These are phyloP conservation scores for Urochloa ruziziensis DNA, from an alignment of 176 grass and related monocot genomes.

Conservation along the genomic window DNA sequence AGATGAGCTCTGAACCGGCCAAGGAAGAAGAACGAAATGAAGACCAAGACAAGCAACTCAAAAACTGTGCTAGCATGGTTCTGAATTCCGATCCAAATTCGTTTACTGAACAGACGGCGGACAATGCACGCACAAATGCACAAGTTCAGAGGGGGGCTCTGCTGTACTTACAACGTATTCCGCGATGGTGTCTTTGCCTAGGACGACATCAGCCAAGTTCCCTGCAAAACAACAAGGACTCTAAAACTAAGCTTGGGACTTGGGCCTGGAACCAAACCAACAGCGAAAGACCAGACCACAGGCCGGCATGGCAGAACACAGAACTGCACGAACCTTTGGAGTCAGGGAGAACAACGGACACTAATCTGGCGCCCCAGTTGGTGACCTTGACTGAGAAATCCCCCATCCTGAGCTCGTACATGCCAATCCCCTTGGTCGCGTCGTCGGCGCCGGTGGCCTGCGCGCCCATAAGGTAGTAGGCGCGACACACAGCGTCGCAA, in stretches of 20 bases:
- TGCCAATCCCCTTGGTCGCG: conserved; percentile 43
- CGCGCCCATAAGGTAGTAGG: no score
- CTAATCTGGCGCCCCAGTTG: conserved; percentile 72
- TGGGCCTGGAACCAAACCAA: no score
- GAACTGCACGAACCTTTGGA: conserved; percentile 45
- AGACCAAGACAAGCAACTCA: no score
- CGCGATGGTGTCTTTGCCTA: conserved; percentile 69
- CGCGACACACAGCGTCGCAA: conserved; percentile 38
- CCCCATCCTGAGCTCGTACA: conserved; percentile 63
- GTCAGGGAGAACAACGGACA: conserved; percentile 69
- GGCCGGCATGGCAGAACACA: no score
- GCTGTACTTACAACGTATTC: conserved; percentile 65
- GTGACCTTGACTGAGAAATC: conserved; percentile 84
- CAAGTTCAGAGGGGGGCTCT: not conserved
- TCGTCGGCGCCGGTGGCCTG: not conserved
- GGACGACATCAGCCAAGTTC: conserved; percentile 71
- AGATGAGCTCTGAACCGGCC: no score
- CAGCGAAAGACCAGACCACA: no score
- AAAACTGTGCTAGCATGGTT: no score
- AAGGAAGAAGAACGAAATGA: no score
- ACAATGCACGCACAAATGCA: no score
- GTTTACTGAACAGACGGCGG: no score
- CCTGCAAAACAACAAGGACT: conserved; percentile 39
- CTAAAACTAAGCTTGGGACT: no score
- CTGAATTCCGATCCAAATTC: no score